Evolutionary conservation across 2,329 filamentous ascomycete species (phyloP), one percentile per base, ranked within the genome.

Genomic region (Fusarium longipes): DNA sequence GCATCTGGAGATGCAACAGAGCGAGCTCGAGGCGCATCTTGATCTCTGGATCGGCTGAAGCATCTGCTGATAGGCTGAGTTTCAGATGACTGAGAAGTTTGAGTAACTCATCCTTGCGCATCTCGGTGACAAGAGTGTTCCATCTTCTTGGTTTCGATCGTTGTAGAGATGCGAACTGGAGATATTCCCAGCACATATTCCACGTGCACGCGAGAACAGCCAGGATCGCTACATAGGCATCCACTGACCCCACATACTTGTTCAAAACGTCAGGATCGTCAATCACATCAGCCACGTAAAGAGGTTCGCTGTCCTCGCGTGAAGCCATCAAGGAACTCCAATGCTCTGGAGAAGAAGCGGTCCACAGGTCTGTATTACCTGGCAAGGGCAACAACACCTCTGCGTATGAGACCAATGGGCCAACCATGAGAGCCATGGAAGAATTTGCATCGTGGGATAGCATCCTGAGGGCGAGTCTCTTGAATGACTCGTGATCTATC

Each of bases 1-100:
- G 80, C 55, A 79, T 77, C 30, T 81, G 72, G 1, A 82, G 70
- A 8, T 80, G 76, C 33, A 81, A 71, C 0, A 75, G 71, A 5
- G 75, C 70, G 3, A 76, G 68, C 39, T 81, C 77, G 1, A 77
- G 71, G 0, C 77, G 57, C 30, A 82, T 71, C 3, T 68, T 65
- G 1, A 77, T 72, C 35, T 79, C 74, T 0, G 51, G 48, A 3
- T 64, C 50, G 6, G 54, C 18, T 0, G 29, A 20, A 3, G 24
- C 5, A 12, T 53, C 40, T 6, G 36, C 33, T 3, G 45, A 47
- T 3, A 64, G 10, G 8, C 55, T 59, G 9, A 64, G 22, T 4
- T 66, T 51, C 47, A 75, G 55, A 39, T 70, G 68, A 12, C 48
- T 51, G 3, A 75, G 63, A 5, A 76, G 64, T 7, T 71, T 73